Percentiles rank a stretch among this genome's conserved stretches.
phyloP scores from a whole-genome alignment of 2,329 filamentous ascomycete species.

The Tolypocladium cylindrosporum region DNA sequence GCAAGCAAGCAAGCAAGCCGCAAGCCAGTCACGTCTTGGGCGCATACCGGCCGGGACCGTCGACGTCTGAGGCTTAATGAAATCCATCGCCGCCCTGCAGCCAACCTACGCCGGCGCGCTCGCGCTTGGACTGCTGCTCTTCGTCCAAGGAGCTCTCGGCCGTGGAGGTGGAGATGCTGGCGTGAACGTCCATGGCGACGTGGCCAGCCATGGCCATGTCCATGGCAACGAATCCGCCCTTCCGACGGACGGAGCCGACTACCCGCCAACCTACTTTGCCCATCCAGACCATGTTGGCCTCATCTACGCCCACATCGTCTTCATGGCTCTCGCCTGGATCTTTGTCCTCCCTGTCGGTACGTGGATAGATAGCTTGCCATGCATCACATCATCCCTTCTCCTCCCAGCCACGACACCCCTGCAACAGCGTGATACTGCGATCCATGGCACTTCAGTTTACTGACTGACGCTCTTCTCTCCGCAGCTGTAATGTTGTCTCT shows the following conservation, averaged over 20 bases:
- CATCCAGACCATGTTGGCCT: conserved; percentile 39
- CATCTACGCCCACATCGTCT: conserved; percentile 59
- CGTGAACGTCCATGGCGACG: conserved; percentile 4
- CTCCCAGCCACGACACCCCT: background rate
- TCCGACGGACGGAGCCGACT: conserved; percentile 16
- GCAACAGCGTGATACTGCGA: conserved; percentile 2
- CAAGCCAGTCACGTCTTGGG: background rate
- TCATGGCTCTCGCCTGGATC: conserved; percentile 65
- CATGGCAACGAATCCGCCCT: conserved; percentile 8
- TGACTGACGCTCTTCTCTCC: background rate
- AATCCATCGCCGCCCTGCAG: background rate
- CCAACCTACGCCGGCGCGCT: background rate
- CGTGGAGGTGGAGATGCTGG: background rate
- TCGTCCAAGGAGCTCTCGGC: background rate
- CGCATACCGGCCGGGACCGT: background rate
- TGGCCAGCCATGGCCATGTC: conserved; percentile 4
- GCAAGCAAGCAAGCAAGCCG: background rate
- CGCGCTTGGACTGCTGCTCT: background rate
- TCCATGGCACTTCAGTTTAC: background rate
- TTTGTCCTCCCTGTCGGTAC: conserved; percentile 63
- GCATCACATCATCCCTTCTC: background rate
- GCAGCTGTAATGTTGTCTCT: conserved; percentile 79
- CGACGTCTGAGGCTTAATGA: background rate
- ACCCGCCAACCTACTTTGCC: conserved; percentile 49
- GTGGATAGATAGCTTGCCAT: conserved; percentile 16